Conservation (phyloP, 2,329 filamentous ascomycete genomes). For the Pseudogymnoascus sp. region DNA sequence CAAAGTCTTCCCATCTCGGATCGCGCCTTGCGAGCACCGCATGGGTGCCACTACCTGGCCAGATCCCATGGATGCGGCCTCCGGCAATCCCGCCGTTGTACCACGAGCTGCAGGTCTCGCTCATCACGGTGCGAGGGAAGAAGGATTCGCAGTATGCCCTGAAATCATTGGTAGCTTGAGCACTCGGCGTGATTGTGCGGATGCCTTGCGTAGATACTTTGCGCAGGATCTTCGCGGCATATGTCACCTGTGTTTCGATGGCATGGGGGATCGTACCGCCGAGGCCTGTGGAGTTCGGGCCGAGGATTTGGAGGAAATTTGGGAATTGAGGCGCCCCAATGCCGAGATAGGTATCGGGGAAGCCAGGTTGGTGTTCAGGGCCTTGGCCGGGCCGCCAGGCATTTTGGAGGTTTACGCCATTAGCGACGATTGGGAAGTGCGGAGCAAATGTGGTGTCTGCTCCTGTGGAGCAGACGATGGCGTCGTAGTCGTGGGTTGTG, state of each 20-base stretch:
- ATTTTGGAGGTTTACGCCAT: slow-evolving; percentile 9
- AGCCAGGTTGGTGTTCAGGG: slow-evolving; percentile 22
- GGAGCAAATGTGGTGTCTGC: slow-evolving; percentile 10
- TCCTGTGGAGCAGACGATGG: slow-evolving; percentile 28
- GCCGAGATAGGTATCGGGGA: slow-evolving; percentile 13
- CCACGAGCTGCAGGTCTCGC: slow-evolving; percentile 61
- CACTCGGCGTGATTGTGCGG: slow-evolving; percentile 48
- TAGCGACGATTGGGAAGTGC: slow-evolving; percentile 9
- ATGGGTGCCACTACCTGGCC: slow-evolving; percentile 59
- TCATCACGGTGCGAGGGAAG: slow-evolving; percentile 46
- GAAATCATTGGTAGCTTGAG: slow-evolving; percentile 54
- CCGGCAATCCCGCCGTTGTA: slow-evolving; percentile 59
- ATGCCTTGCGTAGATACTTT: slow-evolving; percentile 60
- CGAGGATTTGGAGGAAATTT: slow-evolving; percentile 11
- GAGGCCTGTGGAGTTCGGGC: slow-evolving; percentile 35
- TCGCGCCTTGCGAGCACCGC: slow-evolving; percentile 47
- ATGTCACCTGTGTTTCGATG: slow-evolving; percentile 56
- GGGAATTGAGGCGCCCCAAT: slow-evolving; percentile 11
- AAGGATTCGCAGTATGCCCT: slow-evolving; percentile 51
- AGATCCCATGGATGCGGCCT: slow-evolving; percentile 56
- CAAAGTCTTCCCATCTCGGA: slow-evolving; percentile 50
- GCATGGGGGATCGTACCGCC: slow-evolving; percentile 59
- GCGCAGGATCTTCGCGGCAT: slow-evolving; percentile 57
- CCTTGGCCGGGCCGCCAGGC: slow-evolving; percentile 47
- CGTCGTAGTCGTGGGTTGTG: slow-evolving; percentile 19